phyloP scores from a whole-genome alignment of 495 filamentous ascomycete species.

The Aspergillus sclerotioniger region DNA sequence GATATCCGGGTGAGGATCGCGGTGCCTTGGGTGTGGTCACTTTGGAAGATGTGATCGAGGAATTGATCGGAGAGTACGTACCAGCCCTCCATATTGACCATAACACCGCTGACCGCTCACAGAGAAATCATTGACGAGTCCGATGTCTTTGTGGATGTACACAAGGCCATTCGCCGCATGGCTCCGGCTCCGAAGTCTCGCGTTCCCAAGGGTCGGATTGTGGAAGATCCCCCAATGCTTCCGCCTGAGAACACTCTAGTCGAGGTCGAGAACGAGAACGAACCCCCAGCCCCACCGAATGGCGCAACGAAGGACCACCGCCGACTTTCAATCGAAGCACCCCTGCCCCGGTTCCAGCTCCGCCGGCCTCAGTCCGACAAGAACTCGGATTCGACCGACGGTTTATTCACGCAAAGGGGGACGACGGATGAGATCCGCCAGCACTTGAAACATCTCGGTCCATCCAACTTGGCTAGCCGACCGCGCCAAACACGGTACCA shows the following conservation, averaged over 20 bases:
- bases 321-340: conserved; percentile 52
- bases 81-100: background rate
- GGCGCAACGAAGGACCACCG: conserved; percentile 21
- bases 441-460: conserved; percentile 87
- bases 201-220: conserved; percentile 57
- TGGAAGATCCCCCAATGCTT: conserved; percentile 45
- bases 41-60: conserved; percentile 96
- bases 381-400: conserved; percentile 24
- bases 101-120: conserved; percentile 14
- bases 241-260: conserved; percentile 34
- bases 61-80: conserved; percentile 92
- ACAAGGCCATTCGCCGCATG: conserved; percentile 90
- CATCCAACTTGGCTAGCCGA: conserved; percentile 83
- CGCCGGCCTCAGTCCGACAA: conserved; percentile 33
- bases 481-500: conserved; percentile 82
- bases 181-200: conserved; percentile 62
- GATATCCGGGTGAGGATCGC: conserved; percentile 81
- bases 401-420: conserved; percentile 37
- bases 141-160: conserved; percentile 93
- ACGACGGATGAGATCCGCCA: conserved; percentile 65
- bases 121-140: conserved; percentile 86
- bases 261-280: conserved; percentile 28
- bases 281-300: conserved; percentile 13
- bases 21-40: conserved; percentile 93
- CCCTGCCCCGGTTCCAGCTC: conserved; percentile 45